A percentile compares a stretch with the other conserved stretches of the same genome.
Evolutionary conservation across 768 basidiomycete genomes (phyloP).

Genomic region (Leccinum broughii): DNA sequence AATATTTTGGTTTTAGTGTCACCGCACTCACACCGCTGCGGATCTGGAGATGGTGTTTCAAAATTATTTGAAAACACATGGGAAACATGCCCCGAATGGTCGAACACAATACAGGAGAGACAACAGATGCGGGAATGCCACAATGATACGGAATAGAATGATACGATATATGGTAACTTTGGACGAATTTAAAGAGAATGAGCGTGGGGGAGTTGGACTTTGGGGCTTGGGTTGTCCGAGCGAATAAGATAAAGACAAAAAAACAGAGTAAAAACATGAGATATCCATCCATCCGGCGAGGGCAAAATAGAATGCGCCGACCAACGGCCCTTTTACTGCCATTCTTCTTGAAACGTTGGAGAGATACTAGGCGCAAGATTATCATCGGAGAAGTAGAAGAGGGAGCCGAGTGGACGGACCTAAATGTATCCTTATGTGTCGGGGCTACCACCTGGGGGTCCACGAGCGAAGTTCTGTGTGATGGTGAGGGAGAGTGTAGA

Average conservation of each 20-base stretch:
- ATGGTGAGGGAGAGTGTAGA: background rate
- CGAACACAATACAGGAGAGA: background rate
- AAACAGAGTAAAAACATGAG: background rate
- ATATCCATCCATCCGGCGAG: slow-evolving; percentile 3
- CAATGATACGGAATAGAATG: slow-evolving; percentile 1
- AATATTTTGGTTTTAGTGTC: background rate
- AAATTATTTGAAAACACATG: background rate
- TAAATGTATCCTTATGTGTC: background rate
- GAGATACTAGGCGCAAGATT: background rate
- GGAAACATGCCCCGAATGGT: background rate
- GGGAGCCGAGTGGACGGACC: background rate
- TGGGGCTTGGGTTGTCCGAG: background rate
- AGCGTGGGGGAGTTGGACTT: slow-evolving; percentile 6
- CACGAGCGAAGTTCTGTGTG: background rate
- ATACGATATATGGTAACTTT: background rate
- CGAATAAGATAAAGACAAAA: background rate
- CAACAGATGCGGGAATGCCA: background rate
- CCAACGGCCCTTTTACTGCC: background rate
- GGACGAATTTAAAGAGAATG: background rate
- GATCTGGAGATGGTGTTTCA: background rate
- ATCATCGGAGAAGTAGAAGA: background rate
- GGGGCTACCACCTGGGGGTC: no score
- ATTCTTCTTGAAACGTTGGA: background rate
- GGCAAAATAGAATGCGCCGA: background rate
- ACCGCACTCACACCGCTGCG: background rate